phyloP scores from a whole-genome alignment of 257 asterid species.

The Nicotiana noctiflora region DNA sequence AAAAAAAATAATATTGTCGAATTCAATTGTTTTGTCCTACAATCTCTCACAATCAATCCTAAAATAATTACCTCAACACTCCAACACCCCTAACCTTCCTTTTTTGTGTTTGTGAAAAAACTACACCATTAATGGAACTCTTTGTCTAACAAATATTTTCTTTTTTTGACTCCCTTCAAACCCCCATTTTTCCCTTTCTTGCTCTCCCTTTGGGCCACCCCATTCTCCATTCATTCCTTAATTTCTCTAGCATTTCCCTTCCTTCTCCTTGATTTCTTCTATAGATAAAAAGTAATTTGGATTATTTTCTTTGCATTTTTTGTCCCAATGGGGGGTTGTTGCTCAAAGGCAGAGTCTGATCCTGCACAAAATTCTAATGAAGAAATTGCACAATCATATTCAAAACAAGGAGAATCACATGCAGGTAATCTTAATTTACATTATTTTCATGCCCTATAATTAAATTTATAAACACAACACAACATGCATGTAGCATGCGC shows the following conservation, averaged over 20 bases:
- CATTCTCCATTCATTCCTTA: neutral
- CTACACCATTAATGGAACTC: conserved; percentile 7
- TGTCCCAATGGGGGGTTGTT: conserved; percentile 48
- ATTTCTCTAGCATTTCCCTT: neutral
- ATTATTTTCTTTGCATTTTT: neutral
- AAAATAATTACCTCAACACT: neutral
- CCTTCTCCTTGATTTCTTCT: neutral
- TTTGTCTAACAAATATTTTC: conserved; percentile 2
- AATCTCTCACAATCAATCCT: conserved; percentile 18
- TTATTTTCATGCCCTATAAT: neutral
- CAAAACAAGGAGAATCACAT: conserved; percentile 5
- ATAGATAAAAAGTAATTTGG: neutral
- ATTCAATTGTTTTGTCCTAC: neutral
- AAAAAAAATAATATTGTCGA: neutral
- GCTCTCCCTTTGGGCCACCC: conserved; percentile 5
- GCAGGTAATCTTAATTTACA: neutral
- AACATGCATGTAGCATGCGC: too few species aligned
- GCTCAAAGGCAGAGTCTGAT: conserved; percentile 20
- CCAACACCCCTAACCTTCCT: neutral
- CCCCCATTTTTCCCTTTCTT: neutral
- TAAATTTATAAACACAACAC: too few species aligned
- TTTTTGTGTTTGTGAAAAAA: neutral
- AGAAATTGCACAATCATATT: neutral
- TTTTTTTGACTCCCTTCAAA: neutral
- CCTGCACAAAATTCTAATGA: neutral